A percentile compares a stretch with the other conserved stretches of the same genome.
These are phyloP conservation scores for Nannizziopsis barbatae DNA, from an alignment of 2,329 filamentous ascomycete species.

Conservation along the genomic window DNA sequence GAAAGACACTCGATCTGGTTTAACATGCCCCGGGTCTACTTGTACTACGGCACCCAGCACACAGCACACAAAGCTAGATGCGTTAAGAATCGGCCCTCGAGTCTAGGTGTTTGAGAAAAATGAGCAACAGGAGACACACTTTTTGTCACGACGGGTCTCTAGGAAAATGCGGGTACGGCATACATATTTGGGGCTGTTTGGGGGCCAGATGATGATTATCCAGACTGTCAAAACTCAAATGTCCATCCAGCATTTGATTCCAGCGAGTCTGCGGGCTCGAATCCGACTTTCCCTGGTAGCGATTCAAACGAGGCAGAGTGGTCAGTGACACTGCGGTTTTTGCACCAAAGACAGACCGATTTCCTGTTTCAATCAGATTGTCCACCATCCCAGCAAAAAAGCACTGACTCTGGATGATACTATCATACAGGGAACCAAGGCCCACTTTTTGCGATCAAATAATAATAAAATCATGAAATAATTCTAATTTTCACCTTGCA, in stretches of 20 bases:
- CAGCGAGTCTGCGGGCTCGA: background rate
- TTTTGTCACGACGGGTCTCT: too few relatives aligned
- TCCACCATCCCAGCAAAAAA: background rate
- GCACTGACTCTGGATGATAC: background rate
- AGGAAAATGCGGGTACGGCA: background rate
- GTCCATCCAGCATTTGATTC: background rate
- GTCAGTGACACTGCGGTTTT: background rate
- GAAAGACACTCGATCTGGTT: too few relatives aligned
- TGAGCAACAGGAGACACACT: background rate
- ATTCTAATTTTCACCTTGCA: too few relatives aligned
- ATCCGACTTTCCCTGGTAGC: background rate
- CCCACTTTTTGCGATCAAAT: background rate
- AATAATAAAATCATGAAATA: too few relatives aligned
- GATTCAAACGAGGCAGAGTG: too few relatives aligned
- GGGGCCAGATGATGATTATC: background rate
- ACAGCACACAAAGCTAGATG: too few relatives aligned
- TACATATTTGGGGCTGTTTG: background rate
- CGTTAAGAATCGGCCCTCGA: too few relatives aligned
- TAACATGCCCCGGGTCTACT: too few relatives aligned
- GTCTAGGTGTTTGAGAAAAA: too few relatives aligned
- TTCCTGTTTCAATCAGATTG: background rate
- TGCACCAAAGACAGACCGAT: slow-evolving; percentile 6
- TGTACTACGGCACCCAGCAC: too few relatives aligned
- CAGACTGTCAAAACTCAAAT: background rate
- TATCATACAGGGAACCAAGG: background rate